Evolutionary conservation across 2,329 filamentous ascomycete genomes (phyloP), one percentile per base, ranked within the genome.

Genomic region (Diaporthe citri): DNA sequence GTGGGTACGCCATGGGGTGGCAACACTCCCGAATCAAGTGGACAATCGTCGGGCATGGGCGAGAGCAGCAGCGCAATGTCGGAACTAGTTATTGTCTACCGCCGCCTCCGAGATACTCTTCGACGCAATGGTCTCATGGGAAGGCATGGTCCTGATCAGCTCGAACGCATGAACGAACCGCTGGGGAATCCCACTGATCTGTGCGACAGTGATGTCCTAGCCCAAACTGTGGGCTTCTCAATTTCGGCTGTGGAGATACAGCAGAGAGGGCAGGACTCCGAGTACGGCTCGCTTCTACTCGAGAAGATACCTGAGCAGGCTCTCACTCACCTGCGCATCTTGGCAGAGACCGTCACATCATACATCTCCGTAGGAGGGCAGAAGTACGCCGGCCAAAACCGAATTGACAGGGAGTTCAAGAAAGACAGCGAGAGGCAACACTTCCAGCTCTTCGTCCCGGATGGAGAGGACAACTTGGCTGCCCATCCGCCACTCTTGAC

Each of bases 241-340:
- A 95, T 99, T 75, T 93, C 95, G 12, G 92, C 95, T 0, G 92
- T 94, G 5, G 97, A 99, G 84, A 98, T 98, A 78, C 93, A 96
- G 77, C 95, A 98, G 82, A 93, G 97, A 79, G 97, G 97, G 9
- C 88, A 95, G 4, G 93, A 95, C 79, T 91, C 92, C 31, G 90
- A 93, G 77, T 89, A 90, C 62, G 93, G 94, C 72, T 88, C 91
- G 82, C 96, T 93, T 7, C 85, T 98, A 60, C 84, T 98, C 28
- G 93, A 96, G 78, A 95, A 93, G 80, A 93, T 98, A 70, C 93
- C 97, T 0, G 93, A 96, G 74, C 92, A 97, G 82, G 90, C 91
- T 1, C 86, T 99, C 75, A 97, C 94, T 2, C 95, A 98, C 82
- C 88, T 99, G 39, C 94, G 96, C 66, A 93, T 98, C 39, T 87